Evolutionary conservation across 1,284 basidiomycete species (phyloP), one percentile per base, ranked within the genome.

Genomic region (Malassezia brasiliensis): DNA sequence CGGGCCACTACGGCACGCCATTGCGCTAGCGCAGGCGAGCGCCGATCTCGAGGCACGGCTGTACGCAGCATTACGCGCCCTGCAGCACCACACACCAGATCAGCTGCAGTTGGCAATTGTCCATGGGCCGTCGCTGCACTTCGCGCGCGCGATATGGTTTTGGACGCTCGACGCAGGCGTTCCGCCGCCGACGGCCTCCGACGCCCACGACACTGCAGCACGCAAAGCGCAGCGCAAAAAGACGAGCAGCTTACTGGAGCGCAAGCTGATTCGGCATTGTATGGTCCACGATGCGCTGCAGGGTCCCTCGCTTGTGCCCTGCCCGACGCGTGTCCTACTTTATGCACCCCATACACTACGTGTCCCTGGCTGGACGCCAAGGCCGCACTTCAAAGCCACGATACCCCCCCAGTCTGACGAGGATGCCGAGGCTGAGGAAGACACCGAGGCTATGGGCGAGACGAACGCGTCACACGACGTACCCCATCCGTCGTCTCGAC

Each of bases 231-330:
- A 59, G 12, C 52, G 63, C 17, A 42, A 53, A 32, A 67, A 65
- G 47, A 61, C 56, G n/a, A 54, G 56, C 45, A 52, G 44, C 42
- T 51, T 60, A 17, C 59, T 65, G 52, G 66, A 66, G 31, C 64
- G 66, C 46, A 62, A 62, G 52, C 63, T 67, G 17, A 59, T 65
- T 5, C 57, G 65, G 14, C 38, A 61, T 28, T 53, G 60, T 2
- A 57, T 67, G 35, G 53, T 53, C 19, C 48, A 61, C 12, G 50
- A 58, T 2, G 45, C 31, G 9, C 53, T 59, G 17, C 14, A 56
- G 10, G 56, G 50, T 10, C 15, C 50, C 1, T 37, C 56, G 12
- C 34, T 60, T 1, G 56, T 59, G 2, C 61, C 56, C 0, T 57
- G 61, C 19, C 60, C 47, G 19, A 62, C 53, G 31, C 59, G 64